phyloP scores from a whole-genome alignment of 129 eudicot species.

The Escallonia herrerae region DNA sequence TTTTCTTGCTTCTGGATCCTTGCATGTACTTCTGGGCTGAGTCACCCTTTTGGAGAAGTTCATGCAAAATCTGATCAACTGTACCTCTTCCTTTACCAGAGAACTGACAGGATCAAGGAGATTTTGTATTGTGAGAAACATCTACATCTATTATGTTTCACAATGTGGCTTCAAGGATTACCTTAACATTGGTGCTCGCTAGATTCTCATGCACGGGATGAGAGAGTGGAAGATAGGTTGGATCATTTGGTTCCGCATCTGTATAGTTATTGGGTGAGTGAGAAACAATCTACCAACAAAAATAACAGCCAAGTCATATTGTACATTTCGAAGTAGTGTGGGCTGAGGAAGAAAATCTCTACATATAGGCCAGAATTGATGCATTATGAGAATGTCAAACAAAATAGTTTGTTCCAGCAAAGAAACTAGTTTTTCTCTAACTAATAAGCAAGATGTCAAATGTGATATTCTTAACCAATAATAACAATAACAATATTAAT shows the following conservation, averaged over 20 bases:
- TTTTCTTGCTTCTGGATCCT: conserved; percentile 59
- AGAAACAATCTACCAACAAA: background rate
- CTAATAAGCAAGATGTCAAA: too few species aligned
- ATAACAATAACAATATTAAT: too few species aligned
- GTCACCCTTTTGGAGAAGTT: conserved; percentile 75
- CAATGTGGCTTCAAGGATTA: conserved; percentile 3
- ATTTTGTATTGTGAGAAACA: background rate
- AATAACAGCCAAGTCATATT: background rate
- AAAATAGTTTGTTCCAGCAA: too few species aligned
- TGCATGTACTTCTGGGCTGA: conserved; percentile 65
- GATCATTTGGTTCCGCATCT: conserved; percentile 50
- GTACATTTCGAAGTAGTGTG: conserved; percentile 37
- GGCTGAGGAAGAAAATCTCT: conserved; percentile 44
- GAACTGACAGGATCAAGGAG: conserved; percentile 17
- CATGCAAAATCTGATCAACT: conserved; percentile 53
- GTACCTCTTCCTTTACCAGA: conserved; percentile 26
- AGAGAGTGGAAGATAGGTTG: conserved; percentile 52
- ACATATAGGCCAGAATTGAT: conserved; percentile 1
- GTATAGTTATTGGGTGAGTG: conserved; percentile 5
- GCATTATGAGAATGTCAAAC: too few species aligned
- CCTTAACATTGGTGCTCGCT: conserved; percentile 33
- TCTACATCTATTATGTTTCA: background rate
- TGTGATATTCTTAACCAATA: too few species aligned
- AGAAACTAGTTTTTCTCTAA: too few species aligned
- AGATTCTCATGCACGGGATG: conserved; percentile 65